These are phyloP conservation scores for Zymoseptoria brevis DNA, from an alignment of 2,329 filamentous ascomycete species.

Conservation along the genomic window DNA sequence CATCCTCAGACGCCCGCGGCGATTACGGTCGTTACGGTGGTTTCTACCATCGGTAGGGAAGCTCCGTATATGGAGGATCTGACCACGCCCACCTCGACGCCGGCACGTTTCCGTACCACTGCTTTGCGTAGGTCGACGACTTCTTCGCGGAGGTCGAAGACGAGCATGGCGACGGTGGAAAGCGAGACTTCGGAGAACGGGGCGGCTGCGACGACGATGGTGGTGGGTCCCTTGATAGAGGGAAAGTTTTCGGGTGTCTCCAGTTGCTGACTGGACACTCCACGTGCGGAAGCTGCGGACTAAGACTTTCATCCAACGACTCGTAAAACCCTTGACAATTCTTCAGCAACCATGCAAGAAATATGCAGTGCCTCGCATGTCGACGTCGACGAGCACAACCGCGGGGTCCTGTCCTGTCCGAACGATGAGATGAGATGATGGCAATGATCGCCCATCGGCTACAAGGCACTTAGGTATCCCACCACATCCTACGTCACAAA, in stretches of 20 bases:
- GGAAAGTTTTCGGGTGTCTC: no score
- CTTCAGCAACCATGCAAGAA: background rate
- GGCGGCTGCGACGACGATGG: constrained; percentile 29
- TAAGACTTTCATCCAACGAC: background rate
- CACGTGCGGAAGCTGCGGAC: background rate
- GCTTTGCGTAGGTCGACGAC: no score
- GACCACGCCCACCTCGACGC: no score
- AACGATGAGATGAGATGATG: no score
- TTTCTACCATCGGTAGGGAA: no score
- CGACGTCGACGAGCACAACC: background rate
- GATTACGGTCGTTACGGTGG: no score
- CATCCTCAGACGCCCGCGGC: no score
- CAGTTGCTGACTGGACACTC: background rate
- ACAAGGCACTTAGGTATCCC: background rate
- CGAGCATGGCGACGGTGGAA: background rate
- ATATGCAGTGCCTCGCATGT: background rate
- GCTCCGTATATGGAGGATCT: no score
- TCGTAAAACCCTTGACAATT: background rate
- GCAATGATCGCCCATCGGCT: background rate
- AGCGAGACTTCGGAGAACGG: constrained; percentile 9
- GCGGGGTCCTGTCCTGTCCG: background rate
- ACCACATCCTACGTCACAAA: background rate
- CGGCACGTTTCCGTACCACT: no score
- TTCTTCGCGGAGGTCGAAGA: no score
- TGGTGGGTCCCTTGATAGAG: no score